Percentiles rank a stretch among this genome's conserved stretches.
phyloP scores from a whole-genome alignment of 371 early-diverging fungal species.

The Lichtheimia corymbifera region DNA sequence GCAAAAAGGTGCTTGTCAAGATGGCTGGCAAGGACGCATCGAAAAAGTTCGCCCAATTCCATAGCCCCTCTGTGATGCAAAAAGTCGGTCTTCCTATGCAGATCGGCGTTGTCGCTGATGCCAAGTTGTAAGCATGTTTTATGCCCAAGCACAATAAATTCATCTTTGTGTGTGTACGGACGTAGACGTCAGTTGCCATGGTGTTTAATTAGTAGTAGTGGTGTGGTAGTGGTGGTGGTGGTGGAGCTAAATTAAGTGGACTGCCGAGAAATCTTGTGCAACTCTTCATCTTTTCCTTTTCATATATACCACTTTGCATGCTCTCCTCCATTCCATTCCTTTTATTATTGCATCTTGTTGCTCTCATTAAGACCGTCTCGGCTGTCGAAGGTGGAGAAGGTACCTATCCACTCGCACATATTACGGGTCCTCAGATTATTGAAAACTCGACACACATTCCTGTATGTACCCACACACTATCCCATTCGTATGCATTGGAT shows the following conservation, averaged over 20 bases:
- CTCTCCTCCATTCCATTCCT: conserved; percentile 7
- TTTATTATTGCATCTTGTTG: conserved; percentile 2
- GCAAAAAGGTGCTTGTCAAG: conserved; percentile 72
- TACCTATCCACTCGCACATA: conserved; percentile 24
- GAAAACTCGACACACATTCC: conserved; percentile 34
- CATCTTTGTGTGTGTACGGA: neutral
- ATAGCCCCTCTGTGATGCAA: conserved; percentile 66
- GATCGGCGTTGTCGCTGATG: conserved; percentile 61
- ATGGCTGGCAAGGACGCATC: conserved; percentile 88
- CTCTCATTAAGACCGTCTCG: neutral
- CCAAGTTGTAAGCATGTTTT: conserved; percentile 21
- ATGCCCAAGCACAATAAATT: neutral
- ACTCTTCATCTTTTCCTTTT: neutral
- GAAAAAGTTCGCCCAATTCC: conserved; percentile 87
- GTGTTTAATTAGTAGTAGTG: neutral
- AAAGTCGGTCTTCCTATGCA: conserved; percentile 61
- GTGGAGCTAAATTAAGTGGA: neutral
- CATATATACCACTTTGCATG: neutral
- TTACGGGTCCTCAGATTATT: conserved; percentile 28
- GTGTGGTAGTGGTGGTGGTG: neutral
- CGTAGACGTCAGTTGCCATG: neutral
- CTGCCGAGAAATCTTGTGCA: too few relatives aligned
- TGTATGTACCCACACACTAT: conserved; percentile 6
- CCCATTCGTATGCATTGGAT: neutral
- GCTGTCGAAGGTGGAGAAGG: conserved; percentile 35